Evolutionary conservation across 1,139 yeast species (phyloP).

Genomic region (Hyphopichia burtonii): DNA sequence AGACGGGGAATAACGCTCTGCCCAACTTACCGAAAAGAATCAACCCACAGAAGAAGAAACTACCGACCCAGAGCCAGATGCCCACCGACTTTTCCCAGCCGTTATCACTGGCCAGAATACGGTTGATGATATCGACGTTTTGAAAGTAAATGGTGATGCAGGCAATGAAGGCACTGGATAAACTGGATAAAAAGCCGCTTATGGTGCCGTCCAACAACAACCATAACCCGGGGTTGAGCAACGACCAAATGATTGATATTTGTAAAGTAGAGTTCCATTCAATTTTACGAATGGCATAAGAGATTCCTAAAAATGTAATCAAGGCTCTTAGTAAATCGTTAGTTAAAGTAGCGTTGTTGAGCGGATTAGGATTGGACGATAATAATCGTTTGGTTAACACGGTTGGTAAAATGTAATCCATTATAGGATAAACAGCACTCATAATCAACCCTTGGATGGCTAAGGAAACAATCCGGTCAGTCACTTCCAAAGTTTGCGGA

Average conservation of each 20-base stretch:
- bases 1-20: conserved; percentile 36
- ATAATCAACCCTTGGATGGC: conserved; percentile 56
- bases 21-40: conserved; percentile 73
- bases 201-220: conserved; percentile 71
- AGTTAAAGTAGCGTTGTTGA: conserved; percentile 25
- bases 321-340: conserved; percentile 54
- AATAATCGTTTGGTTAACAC: conserved; percentile 25
- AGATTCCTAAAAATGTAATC: conserved; percentile 78
- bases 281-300: conserved; percentile 77
- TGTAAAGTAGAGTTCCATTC: conserved; percentile 79
- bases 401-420: conserved; percentile 51
- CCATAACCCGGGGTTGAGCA: conserved; percentile 81
- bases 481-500: conserved; percentile 3
- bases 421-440: conserved; percentile 61
- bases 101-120: conserved; percentile 11
- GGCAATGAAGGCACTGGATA: conserved; percentile 39
- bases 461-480: conserved; percentile 30
- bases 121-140: conserved; percentile 20
- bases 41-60: conserved; percentile 68
- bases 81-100: conserved; percentile 30
- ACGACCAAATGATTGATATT: conserved; percentile 72
- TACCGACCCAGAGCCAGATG: conserved; percentile 51
- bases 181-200: conserved; percentile 57
- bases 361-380: conserved; percentile 29
- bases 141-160: conserved; percentile 36